phyloP scores from a whole-genome alignment of 257 asterid genomes.

The Gentiana dahurica region DNA sequence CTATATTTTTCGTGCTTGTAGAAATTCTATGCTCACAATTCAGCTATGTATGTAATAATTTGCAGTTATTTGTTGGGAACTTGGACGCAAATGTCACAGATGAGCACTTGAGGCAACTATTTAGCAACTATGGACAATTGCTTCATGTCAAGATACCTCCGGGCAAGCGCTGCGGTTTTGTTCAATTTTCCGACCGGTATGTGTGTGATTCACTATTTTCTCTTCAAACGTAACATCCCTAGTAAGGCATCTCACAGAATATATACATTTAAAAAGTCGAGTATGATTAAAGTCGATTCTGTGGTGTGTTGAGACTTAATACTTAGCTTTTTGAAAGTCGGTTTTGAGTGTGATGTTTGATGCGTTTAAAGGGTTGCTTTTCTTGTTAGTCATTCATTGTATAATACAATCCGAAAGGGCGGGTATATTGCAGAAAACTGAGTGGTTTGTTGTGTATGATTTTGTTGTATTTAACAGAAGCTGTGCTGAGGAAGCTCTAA shows the following conservation, averaged over 20 bases:
- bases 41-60: neutral
- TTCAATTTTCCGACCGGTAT: conserved; percentile 90
- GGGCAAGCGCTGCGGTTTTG: conserved; percentile 96
- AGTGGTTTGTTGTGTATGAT: conserved; percentile 1
- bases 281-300: neutral
- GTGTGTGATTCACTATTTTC: neutral
- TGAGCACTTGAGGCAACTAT: conserved; percentile 70
- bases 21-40: neutral
- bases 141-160: conserved; percentile 88
- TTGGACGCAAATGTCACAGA: conserved; percentile 75
- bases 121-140: conserved; percentile 67
- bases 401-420: no score
- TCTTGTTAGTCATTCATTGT: no score
- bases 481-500: conserved; percentile 85
- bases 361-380: no score
- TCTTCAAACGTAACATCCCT: neutral
- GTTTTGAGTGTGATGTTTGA: no score
- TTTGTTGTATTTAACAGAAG: conserved; percentile 35
- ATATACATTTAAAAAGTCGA: neutral
- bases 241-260: neutral
- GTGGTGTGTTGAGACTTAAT: no score
- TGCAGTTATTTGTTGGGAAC: conserved; percentile 91
- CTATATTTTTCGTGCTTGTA: no score
- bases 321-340: no score
- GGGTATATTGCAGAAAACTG: no score